phyloP scores from a whole-genome alignment of 169 alveolate species.

The Cryptosporidium canis region DNA sequence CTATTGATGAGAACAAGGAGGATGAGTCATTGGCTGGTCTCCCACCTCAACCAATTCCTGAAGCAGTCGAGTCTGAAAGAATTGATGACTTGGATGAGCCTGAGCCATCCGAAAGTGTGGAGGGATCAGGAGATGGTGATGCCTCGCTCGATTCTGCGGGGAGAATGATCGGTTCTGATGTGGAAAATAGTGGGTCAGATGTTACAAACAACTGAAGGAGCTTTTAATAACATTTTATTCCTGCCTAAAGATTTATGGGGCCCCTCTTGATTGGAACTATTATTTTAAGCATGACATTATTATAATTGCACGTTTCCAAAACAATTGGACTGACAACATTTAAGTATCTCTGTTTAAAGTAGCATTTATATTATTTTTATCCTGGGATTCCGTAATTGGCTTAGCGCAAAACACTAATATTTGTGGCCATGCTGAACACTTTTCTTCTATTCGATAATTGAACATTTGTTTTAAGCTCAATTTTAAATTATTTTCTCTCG shows the following conservation, averaged over 20 bases:
- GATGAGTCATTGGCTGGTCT: not conserved
- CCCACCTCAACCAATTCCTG: not conserved
- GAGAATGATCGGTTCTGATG: conserved; percentile 19
- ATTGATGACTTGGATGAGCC: not conserved
- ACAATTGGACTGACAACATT: not conserved
- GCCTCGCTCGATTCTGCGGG: conserved; percentile 48
- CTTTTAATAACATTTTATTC: not conserved
- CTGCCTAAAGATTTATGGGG: not conserved
- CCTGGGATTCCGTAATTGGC: not conserved
- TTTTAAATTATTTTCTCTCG: not conserved
- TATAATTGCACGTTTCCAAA: not conserved
- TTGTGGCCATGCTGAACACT: not conserved
- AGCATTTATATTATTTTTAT: not conserved
- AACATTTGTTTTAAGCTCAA: not conserved
- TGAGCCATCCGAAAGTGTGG: not conserved
- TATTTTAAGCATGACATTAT: not conserved
- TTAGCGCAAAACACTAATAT: not conserved
- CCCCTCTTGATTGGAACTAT: not conserved
- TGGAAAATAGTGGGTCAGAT: conserved; percentile 61
- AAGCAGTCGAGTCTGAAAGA: not conserved
- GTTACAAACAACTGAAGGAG: not conserved
- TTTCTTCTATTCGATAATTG: not conserved
- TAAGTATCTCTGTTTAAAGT: not conserved
- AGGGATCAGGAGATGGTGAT: not conserved
- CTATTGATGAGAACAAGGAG: not conserved